Percentiles rank a stretch among this genome's conserved stretches.
Evolutionary conservation across 345 rosid genomes (phyloP).

Genomic region (Hibiscus syriacus): DNA sequence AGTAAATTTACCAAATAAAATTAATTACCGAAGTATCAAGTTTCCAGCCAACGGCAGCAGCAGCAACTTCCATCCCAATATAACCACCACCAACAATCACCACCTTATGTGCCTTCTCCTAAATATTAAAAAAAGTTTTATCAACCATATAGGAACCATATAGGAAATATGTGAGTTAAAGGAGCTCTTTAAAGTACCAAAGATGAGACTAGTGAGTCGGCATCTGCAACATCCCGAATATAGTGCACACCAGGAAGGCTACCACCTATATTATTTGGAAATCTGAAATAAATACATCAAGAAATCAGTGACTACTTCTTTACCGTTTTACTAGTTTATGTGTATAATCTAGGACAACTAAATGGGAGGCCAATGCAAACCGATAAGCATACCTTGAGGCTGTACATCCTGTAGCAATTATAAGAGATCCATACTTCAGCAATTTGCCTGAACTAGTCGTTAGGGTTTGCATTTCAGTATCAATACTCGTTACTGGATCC

Average conservation of each 20-base stretch:
- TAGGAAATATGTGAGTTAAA: not conserved
- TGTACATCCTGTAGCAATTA: slow-evolving; percentile 86
- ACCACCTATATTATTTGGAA: slow-evolving; percentile 93
- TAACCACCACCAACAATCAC: slow-evolving; percentile 95
- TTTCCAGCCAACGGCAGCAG: slow-evolving; percentile 92
- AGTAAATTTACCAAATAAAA: not conserved
- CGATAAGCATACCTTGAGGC: slow-evolving; percentile 60
- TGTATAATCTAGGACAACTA: not conserved
- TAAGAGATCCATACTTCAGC: slow-evolving; percentile 81
- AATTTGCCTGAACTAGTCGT: slow-evolving; percentile 74
- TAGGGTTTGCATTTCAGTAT: slow-evolving; percentile 75
- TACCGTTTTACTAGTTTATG: not conserved
- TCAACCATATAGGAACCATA: not conserved
- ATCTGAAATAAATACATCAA: slow-evolving; percentile 33
- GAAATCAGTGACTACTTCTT: slow-evolving; percentile 10
- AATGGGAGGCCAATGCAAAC: not conserved
- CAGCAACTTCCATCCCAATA: slow-evolving; percentile 99
- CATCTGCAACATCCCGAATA: slow-evolving; percentile 88
- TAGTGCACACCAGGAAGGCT: slow-evolving; percentile 87
- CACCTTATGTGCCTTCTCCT: slow-evolving; percentile 75
- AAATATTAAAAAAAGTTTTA: slow-evolving; percentile 7
- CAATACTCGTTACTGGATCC: slow-evolving; percentile 73
- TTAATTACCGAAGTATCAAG: slow-evolving; percentile 66
- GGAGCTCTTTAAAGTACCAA: slow-evolving; percentile 42
- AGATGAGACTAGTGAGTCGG: slow-evolving; percentile 70